Evolutionary conservation across 345 rosid species (phyloP).

Genomic region (Salix koriyanagi): DNA sequence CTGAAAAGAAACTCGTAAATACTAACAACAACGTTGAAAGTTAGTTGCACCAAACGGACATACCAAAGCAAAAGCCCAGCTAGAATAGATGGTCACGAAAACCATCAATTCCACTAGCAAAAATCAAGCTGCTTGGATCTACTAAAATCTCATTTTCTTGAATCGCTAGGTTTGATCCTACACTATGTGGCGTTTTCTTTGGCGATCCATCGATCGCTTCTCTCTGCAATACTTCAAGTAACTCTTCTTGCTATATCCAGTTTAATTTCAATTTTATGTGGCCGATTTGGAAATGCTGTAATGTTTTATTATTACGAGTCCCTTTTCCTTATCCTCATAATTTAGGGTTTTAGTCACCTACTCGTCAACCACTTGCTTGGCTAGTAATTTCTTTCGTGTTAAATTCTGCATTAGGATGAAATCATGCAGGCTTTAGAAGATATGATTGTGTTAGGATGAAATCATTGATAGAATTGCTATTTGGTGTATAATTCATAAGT

Average conservation of each 20-base stretch:
- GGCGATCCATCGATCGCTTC: slow-evolving; percentile 67
- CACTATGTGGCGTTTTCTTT: slow-evolving; percentile 47
- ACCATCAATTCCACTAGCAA: no score
- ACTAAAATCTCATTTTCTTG: not conserved
- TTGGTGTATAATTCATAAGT: no score
- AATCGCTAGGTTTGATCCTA: not conserved
- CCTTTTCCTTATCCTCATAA: no score
- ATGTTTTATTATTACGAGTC: not conserved
- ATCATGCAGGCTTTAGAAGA: no score
- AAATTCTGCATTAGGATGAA: no score
- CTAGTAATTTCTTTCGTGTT: no score
- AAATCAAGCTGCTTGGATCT: not conserved
- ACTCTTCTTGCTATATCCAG: not conserved
- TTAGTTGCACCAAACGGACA: slow-evolving; percentile 39
- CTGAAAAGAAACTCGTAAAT: no score
- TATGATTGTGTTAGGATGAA: no score
- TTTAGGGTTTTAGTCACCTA: no score
- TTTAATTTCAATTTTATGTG: not conserved
- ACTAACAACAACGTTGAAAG: slow-evolving; percentile 23
- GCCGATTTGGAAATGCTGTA: not conserved
- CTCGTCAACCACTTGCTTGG: no score
- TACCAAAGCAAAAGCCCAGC: not conserved
- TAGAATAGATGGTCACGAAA: no score
- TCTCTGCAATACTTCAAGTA: slow-evolving; percentile 60
- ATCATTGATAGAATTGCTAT: no score